phyloP scores from a whole-genome alignment of 345 rosid genomes.

The Corchorus capsularis region DNA sequence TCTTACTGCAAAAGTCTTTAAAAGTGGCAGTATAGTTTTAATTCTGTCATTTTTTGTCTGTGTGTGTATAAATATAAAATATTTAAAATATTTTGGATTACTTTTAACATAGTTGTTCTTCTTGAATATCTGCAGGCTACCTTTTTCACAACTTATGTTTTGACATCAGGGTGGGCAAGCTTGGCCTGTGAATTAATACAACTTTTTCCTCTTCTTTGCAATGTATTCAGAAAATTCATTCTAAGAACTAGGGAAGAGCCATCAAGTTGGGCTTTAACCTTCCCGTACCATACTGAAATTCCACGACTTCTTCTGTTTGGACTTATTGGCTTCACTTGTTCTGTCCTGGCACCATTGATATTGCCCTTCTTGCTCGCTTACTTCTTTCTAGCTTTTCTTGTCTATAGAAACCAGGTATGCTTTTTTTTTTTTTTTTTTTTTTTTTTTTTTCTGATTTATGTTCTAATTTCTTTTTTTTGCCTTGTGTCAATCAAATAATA shows the following conservation, averaged over 20 bases:
- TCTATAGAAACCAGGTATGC: conserved; percentile 79
- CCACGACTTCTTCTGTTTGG: conserved; percentile 83
- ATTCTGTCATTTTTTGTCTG: neutral
- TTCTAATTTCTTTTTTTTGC: neutral
- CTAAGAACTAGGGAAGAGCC: conserved; percentile 48
- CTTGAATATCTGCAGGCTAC: conserved; percentile 62
- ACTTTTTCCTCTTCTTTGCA: conserved; percentile 46
- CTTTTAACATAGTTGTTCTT: conserved; percentile 21
- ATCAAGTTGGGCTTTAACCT: conserved; percentile 42
- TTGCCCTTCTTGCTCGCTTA: conserved; percentile 75
- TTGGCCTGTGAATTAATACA: conserved; percentile 62
- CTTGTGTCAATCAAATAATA: conserved; percentile 10
- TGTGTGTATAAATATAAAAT: no score
- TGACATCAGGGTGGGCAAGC: conserved; percentile 78
- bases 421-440: neutral
- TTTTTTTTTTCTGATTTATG: neutral
- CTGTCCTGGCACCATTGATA: conserved; percentile 82
- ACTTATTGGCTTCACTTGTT: conserved; percentile 81
- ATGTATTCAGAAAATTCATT: conserved; percentile 41
- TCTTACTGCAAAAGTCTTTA: neutral
- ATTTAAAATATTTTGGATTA: neutral
- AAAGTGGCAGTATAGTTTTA: neutral
- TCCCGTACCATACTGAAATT: conserved; percentile 87
- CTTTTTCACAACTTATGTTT: conserved; percentile 87
- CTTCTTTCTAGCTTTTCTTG: conserved; percentile 67